phyloP scores from a whole-genome alignment of 2,329 filamentous ascomycete genomes.

The Fusarium liriodendri region DNA sequence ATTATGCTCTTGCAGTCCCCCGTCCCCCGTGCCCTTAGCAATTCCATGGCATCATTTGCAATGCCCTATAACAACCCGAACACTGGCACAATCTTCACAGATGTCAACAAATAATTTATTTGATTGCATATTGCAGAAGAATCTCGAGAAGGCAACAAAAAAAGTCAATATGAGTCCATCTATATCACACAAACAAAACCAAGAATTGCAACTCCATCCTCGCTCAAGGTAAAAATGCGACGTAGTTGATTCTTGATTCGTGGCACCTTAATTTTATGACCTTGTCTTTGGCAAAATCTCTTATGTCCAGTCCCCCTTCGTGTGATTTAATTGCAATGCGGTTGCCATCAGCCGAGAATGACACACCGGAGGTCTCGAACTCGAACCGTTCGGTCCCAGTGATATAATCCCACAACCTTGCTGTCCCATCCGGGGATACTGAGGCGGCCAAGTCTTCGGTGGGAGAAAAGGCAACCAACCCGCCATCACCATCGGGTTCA shows the following conservation, averaged over 20 bases:
- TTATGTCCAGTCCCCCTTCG: neutral
- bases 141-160: neutral
- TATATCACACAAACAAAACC: neutral
- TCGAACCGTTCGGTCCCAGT: neutral
- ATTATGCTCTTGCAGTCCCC: neutral
- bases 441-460: neutral
- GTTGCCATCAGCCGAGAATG: neutral
- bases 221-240: neutral
- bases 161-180: neutral
- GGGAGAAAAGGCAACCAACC: neutral
- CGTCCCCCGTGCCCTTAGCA: neutral
- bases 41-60: neutral
- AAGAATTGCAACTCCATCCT: neutral
- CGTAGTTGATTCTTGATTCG: rapidly evolving
- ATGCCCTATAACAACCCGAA: neutral
- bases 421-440: neutral
- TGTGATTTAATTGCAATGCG: neutral
- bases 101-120: neutral
- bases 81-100: neutral
- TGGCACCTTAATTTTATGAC: neutral
- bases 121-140: neutral
- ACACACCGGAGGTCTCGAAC: neutral
- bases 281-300: neutral
- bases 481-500: no score
- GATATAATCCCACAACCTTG: neutral